phyloP scores from a whole-genome alignment of 2,329 filamentous ascomycete genomes.

The Apiospora koreana region DNA sequence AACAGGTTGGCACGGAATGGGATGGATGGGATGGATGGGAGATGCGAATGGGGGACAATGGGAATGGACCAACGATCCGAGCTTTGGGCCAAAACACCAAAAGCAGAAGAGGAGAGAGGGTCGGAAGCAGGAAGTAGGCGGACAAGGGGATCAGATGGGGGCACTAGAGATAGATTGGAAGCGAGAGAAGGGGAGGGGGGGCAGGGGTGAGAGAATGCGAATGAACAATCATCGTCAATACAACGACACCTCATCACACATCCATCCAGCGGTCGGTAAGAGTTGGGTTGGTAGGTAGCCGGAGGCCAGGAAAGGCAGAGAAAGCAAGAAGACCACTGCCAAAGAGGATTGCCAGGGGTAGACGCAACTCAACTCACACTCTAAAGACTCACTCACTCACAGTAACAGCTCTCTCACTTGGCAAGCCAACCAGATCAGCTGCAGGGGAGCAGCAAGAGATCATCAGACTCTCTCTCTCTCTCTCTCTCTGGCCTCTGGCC shows the following conservation, averaged over 20 bases:
- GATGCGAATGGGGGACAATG: constrained; percentile 21
- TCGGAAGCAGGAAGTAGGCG: background rate
- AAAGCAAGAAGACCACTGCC: background rate
- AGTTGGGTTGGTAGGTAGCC: constrained; percentile 15
- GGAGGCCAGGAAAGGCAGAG: too few species aligned
- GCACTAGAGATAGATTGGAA: background rate
- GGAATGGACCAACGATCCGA: constrained; percentile 4
- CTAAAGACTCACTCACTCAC: too few species aligned
- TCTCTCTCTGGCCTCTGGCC: background rate
- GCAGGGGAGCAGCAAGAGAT: background rate
- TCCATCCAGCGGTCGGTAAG: constrained; percentile 15
- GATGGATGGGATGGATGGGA: constrained; percentile 20
- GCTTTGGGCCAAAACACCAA: constrained; percentile 4
- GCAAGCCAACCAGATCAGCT: constrained; percentile 8
- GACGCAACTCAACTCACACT: too few species aligned
- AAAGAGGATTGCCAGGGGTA: background rate
- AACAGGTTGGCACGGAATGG: constrained; percentile 15
- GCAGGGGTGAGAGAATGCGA: background rate
- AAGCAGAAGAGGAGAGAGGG: background rate
- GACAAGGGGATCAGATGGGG: constrained; percentile 5
- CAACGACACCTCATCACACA: constrained; percentile 2
- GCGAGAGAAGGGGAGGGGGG: background rate
- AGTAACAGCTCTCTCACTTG: background rate
- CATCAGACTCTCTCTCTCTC: background rate
- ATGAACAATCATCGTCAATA: background rate